Base-by-base conservation (phyloP, 768 basidiomycete genomes). In the Chlorophyllum brunneum region DNA sequence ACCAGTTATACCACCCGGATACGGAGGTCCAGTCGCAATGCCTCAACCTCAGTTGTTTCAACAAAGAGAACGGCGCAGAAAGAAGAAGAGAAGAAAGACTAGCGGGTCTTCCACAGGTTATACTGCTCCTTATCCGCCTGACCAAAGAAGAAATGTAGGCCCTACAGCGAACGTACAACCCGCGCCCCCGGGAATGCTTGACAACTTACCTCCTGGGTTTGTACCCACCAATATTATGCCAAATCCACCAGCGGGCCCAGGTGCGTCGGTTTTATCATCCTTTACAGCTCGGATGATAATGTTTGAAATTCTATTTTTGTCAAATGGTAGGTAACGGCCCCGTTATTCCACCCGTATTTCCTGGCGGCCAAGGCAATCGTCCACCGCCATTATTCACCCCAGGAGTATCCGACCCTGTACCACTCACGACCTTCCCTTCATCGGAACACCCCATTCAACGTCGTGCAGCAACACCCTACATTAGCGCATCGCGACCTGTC, bases 381-480 rank as follows among this genome's bases (percentile, higher is more conserved):
- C 58, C 54, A 34, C 55, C 58, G 13, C 55, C 55, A 20, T 43
- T 59, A 7, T 58, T 60, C 29, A 57, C 56, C 11, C 52, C 56
- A 5, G 45, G 53, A 13, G 31, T 37, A 0, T 44, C 52, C 37
- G 47, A 47, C 34, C 36, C 38, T n/a, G 18, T 30, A 20, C 39
- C 55, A 13, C 55, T 56, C 18, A 48, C 55, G 15, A 49, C 44
- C 36, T 56, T 57, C 34, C 47, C 37, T 31, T 36, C 50, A 2
- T 44, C 55, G 46, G 48, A 43, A 51, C 31, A 38, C 8, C 42
- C 41, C 11, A 50, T 24, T 38, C 39, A 33, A 15, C 62, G 54
- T 13, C 59, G 69, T 40, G 58, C 62, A 3, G 51, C 63, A 2
- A 70, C 69, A 1, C 67, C 69, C 2, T 70, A 66, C 38, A 59